Evolutionary conservation across 2,329 filamentous ascomycete genomes (phyloP).

Genomic region (Colletotrichum sp.): DNA sequence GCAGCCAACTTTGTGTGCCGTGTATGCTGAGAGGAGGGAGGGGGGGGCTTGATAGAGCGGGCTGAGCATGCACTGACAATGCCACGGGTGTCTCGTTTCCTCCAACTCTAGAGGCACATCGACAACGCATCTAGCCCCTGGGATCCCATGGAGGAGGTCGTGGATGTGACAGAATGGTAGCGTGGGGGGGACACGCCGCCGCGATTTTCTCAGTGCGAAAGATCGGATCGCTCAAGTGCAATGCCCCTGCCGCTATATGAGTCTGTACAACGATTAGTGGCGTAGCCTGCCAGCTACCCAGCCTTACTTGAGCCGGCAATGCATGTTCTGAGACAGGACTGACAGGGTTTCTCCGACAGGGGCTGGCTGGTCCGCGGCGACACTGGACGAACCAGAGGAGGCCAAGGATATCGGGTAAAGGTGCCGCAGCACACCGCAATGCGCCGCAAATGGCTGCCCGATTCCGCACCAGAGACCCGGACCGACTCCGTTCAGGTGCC

Average conservation of each 20-base stretch:
- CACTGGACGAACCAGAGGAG: not conserved
- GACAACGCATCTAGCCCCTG: not conserved
- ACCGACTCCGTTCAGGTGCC: not conserved
- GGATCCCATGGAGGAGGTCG: not conserved
- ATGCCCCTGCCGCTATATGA: not conserved
- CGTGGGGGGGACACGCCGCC: not conserved
- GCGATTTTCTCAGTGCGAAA: not conserved
- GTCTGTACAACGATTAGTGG: not conserved
- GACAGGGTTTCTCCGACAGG: conserved; percentile 1
- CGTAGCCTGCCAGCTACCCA: not conserved
- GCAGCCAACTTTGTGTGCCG: not conserved
- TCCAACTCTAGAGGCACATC: not conserved
- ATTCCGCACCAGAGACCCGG: not conserved
- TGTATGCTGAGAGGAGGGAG: not conserved
- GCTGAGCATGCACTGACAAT: not conserved
- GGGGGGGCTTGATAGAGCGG: not conserved
- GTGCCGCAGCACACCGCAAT: not conserved
- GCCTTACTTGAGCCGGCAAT: not conserved
- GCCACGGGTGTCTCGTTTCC: not conserved
- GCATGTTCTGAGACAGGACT: conserved; percentile 11
- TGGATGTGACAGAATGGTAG: not conserved
- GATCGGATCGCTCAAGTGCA: not conserved
- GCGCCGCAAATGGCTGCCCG: not conserved
- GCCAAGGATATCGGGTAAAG: not conserved
- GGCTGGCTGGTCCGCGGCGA: not conserved